Evolutionary conservation across 2,329 filamentous ascomycete species (phyloP).

Genomic region (Capronia americana): DNA sequence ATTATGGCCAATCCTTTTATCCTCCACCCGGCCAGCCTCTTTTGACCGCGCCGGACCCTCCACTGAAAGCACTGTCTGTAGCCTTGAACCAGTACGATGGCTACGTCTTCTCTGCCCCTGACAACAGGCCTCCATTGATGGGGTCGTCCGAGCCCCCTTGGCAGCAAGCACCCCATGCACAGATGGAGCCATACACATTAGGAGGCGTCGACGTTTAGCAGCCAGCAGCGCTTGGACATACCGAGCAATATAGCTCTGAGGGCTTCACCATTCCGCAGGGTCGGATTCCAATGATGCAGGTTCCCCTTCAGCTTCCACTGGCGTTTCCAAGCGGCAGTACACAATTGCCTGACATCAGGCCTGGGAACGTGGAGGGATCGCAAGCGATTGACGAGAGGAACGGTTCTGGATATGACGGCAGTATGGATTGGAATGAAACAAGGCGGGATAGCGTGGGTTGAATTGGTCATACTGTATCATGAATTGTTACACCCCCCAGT

Average conservation of each 20-base stretch:
- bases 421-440: background rate
- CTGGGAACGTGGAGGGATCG: background rate
- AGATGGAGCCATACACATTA: background rate
- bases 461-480: too few species aligned
- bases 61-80: background rate
- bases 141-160: background rate
- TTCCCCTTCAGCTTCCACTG: background rate
- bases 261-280: background rate
- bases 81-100: background rate
- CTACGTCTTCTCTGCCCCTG: background rate
- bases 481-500: too few species aligned
- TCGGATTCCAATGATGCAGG: background rate
- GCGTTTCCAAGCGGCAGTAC: background rate
- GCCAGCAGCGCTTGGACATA: background rate
- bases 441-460: too few species aligned
- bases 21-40: background rate
- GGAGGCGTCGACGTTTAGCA: background rate
- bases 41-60: background rate
- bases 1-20: background rate
- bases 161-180: background rate
- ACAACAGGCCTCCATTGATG: background rate
- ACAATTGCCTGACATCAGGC: background rate
- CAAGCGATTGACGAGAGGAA: background rate
- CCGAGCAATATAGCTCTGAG: background rate
- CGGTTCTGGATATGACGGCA: background rate